Evolutionary conservation across 441 rosid genomes (phyloP).

Genomic region (Populus trichocarpa): DNA sequence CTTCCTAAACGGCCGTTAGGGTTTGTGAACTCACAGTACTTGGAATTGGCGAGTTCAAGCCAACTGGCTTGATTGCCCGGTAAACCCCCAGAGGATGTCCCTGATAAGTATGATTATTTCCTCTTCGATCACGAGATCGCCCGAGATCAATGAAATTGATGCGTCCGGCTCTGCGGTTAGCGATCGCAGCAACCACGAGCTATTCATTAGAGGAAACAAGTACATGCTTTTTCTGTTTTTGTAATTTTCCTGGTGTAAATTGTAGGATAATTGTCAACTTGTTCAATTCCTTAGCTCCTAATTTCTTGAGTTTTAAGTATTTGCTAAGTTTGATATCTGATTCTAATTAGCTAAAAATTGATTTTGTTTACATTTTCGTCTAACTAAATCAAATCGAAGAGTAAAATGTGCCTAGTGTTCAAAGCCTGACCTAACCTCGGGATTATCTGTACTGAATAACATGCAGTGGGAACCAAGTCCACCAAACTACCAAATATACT

Average conservation of each 20-base stretch:
- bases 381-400: too few species aligned
- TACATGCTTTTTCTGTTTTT: conserved; percentile 16
- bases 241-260: neutral
- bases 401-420: too few species aligned
- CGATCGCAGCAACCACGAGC: conserved; percentile 69
- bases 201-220: conserved; percentile 83
- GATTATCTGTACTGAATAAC: neutral
- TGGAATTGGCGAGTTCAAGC: conserved; percentile 96
- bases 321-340: neutral
- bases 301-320: neutral
- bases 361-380: too few species aligned
- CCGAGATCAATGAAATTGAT: conserved; percentile 33
- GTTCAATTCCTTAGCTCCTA: neutral
- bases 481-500: neutral
- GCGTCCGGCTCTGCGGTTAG: conserved; percentile 34
- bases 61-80: conserved; percentile 81
- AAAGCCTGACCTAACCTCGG: too few species aligned
- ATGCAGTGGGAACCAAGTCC: neutral
- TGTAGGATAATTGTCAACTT: neutral
- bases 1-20: conserved; percentile 46
- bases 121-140: conserved; percentile 69
- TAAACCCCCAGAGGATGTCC: conserved; percentile 37
- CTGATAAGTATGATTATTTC: conserved; percentile 69
- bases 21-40: conserved; percentile 70
- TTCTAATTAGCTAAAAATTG: too few species aligned